Percentiles rank a stretch among this genome's conserved stretches.
Evolutionary conservation across 1,284 basidiomycete species (phyloP).

Genomic region (Anthracocystis walkeri): DNA sequence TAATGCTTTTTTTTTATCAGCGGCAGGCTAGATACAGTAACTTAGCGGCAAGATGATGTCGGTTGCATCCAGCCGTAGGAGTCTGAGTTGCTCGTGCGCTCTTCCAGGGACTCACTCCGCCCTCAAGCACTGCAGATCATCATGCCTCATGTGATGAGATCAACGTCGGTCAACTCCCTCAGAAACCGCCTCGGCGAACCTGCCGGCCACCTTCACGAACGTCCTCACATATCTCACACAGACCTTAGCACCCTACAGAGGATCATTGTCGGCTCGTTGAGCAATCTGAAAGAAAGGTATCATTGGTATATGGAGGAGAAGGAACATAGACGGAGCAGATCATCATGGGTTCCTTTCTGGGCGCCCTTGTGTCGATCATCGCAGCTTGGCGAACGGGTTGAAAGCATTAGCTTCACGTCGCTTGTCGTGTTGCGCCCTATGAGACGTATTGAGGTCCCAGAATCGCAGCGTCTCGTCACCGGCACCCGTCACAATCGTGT

Average conservation of each 20-base stretch:
- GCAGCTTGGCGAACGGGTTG: slow-evolving; percentile 65
- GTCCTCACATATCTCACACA: background rate
- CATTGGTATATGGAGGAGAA: slow-evolving; percentile 16
- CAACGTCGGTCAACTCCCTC: too few relatives aligned
- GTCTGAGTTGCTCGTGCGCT: too few relatives aligned
- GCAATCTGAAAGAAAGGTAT: slow-evolving; percentile 10
- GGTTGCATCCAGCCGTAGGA: background rate
- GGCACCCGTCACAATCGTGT: slow-evolving; percentile 97
- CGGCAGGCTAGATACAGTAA: background rate
- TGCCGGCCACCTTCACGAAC: too few relatives aligned
- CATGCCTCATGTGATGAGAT: too few relatives aligned
- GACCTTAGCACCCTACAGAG: background rate
- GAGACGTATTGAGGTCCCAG: slow-evolving; percentile 75
- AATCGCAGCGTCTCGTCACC: slow-evolving; percentile 95
- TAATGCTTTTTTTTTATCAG: too few relatives aligned
- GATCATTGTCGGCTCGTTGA: background rate
- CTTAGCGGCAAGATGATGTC: slow-evolving; percentile 1
- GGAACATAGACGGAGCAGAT: slow-evolving; percentile 2
- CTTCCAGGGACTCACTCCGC: too few relatives aligned
- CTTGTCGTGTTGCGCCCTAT: slow-evolving; percentile 45
- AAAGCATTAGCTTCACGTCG: slow-evolving; percentile 54
- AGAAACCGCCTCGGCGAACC: too few relatives aligned
- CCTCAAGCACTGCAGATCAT: too few relatives aligned
- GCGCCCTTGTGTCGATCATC: slow-evolving; percentile 27
- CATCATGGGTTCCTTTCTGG: background rate